Evolutionary conservation across 805 yeast species (phyloP).

Genomic region (Wickerhamiella lipophila): DNA sequence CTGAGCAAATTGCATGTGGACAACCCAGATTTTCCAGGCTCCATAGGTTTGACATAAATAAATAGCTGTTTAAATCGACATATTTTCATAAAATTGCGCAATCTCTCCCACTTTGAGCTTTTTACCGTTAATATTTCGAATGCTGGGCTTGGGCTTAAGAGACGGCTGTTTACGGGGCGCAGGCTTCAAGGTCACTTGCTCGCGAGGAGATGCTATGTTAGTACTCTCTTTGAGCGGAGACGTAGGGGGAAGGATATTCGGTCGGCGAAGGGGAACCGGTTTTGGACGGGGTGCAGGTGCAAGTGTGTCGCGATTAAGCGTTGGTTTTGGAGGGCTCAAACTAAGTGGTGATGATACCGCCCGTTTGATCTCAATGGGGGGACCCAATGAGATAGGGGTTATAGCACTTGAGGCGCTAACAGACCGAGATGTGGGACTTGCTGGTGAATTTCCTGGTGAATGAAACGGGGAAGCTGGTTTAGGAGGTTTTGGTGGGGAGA

Average conservation of each 20-base stretch:
- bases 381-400: not conserved
- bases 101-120: slow-evolving; percentile 43
- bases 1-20: too few relatives aligned
- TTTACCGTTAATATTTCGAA: slow-evolving; percentile 29
- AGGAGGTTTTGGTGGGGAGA: not conserved
- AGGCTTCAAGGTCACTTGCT: not conserved
- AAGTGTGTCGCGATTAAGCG: not conserved
- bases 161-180: not conserved
- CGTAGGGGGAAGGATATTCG: not conserved
- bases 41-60: not conserved
- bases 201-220: not conserved
- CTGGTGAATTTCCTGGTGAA: not conserved
- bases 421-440: not conserved
- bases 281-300: not conserved
- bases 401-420: not conserved
- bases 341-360: not conserved
- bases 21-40: not conserved
- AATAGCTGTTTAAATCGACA: not conserved
- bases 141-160: slow-evolving; percentile 9
- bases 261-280: slow-evolving; percentile 4
- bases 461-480: not conserved
- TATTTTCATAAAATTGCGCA: slow-evolving; percentile 51
- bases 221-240: not conserved
- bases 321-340: not conserved
- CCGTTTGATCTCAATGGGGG: not conserved